These are phyloP conservation scores for Solanum neorickii DNA, from an alignment of 257 asterid species.

Conservation along the genomic window DNA sequence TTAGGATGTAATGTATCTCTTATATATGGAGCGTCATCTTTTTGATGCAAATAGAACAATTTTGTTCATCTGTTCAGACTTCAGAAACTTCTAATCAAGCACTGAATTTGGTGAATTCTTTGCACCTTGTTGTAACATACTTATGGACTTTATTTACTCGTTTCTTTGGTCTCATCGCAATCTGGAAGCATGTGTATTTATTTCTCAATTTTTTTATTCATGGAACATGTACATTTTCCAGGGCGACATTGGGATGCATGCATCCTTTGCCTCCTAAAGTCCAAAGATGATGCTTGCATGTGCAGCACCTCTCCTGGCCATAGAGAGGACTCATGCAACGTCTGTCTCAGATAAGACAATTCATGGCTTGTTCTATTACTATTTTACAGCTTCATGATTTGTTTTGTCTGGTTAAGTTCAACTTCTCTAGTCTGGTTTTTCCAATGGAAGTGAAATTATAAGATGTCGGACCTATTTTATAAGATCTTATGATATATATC, in stretches of 20 bases:
- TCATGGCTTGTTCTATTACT: not conserved
- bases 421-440: not conserved
- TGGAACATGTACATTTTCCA: constrained; percentile 12
- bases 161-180: not conserved
- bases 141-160: not conserved
- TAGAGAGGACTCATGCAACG: not conserved
- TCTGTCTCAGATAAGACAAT: constrained; percentile 2
- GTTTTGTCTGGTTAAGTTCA: not conserved
- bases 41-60: not conserved
- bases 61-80: not conserved
- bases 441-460: not conserved
- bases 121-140: not conserved
- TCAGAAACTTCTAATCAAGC: not conserved
- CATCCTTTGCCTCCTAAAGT: constrained; percentile 15
- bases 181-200: not conserved
- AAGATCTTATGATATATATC: not conserved
- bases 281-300: constrained; percentile 10
- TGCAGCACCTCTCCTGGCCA: constrained; percentile 3
- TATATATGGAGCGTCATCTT: not conserved
- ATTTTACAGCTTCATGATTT: not conserved
- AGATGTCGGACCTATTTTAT: not conserved
- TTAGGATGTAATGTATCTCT: not conserved
- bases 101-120: not conserved
- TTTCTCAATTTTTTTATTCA: not conserved
- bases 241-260: constrained; percentile 16